Evolutionary conservation across 176 grass and related monocot genomes (phyloP).

Genomic region (Bromus sterilis): DNA sequence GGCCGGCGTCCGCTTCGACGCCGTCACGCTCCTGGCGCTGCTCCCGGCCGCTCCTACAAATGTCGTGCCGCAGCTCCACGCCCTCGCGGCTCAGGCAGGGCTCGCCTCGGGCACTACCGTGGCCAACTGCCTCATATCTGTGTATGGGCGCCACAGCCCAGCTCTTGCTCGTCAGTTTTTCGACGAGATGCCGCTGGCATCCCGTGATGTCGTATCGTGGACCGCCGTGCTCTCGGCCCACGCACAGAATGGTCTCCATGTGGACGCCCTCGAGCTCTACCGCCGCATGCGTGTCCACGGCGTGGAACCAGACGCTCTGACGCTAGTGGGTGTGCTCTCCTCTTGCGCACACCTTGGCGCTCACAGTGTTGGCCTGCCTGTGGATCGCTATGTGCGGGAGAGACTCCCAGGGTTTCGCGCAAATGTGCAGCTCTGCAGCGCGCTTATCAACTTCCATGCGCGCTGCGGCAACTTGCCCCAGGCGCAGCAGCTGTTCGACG

Average conservation of each 20-base stretch:
- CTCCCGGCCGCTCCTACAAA: constrained; percentile 21
- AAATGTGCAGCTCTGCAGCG: constrained; percentile 56
- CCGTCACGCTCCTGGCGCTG: constrained; percentile 53
- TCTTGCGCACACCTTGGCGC: constrained; percentile 50
- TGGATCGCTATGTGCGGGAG: constrained; percentile 23
- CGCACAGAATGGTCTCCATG: constrained; percentile 48
- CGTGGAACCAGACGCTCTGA: constrained; percentile 51
- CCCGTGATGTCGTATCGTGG: constrained; percentile 52
- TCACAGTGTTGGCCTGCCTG: constrained; percentile 19
- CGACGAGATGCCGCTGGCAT: constrained; percentile 24
- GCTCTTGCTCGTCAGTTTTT: constrained; percentile 33
- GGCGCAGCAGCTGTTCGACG: constrained; percentile 50
- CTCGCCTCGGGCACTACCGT: constrained; percentile 10
- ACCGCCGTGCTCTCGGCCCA: constrained; percentile 55
- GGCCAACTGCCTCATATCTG: constrained; percentile 48
- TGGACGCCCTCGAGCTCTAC: constrained; percentile 41
- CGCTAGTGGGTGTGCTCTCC: constrained; percentile 54
- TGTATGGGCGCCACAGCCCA: constrained; percentile 28
- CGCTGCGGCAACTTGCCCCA: constrained; percentile 31
- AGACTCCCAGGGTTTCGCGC: constrained; percentile 4
- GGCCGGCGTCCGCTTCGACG: constrained; percentile 24
- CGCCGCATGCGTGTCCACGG: constrained; percentile 26
- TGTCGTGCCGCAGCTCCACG: constrained; percentile 44
- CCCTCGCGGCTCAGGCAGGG: not conserved
- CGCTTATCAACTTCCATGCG: constrained; percentile 56